Evolutionary conservation across 2,329 filamentous ascomycete species (phyloP).

Genomic region (Fusarium nematophilum): DNA sequence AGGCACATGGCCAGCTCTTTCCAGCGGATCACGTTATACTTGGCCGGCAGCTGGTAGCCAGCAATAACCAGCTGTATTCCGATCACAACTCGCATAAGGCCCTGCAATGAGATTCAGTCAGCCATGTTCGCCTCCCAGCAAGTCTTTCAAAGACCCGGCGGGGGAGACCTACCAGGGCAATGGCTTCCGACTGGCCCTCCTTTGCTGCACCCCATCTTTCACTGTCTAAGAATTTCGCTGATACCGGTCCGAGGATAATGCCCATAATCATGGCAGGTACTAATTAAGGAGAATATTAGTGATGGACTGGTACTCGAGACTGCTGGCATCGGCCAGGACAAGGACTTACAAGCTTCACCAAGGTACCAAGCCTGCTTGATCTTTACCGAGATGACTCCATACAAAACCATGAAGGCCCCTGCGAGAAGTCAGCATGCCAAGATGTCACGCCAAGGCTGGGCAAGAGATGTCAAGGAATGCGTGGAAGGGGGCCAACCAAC

Average conservation of each 20-base stretch:
- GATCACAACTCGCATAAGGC: constrained; percentile 68
- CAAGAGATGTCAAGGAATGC: constrained; percentile 1
- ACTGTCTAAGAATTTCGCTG: constrained; percentile 63
- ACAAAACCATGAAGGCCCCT: constrained; percentile 61
- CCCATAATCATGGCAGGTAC: constrained; percentile 67
- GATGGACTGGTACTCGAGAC: background rate
- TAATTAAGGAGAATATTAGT: constrained; percentile 39
- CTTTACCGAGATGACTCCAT: constrained; percentile 63
- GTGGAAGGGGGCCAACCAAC: constrained; percentile 43
- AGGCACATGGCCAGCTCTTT: constrained; percentile 66
- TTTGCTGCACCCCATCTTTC: constrained; percentile 41
- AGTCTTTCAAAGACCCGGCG: background rate
- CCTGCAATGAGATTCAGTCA: constrained; percentile 40
- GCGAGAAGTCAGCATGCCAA: constrained; percentile 21
- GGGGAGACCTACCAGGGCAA: constrained; percentile 51
- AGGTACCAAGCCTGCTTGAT: constrained; percentile 65
- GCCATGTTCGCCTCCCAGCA: background rate
- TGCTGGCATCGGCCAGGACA: too few species aligned
- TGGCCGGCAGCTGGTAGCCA: constrained; percentile 70
- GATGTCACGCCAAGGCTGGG: constrained; percentile 11
- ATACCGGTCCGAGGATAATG: constrained; percentile 64
- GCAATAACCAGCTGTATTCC: constrained; percentile 72
- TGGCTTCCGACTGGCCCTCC: constrained; percentile 49
- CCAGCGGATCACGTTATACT: constrained; percentile 61
- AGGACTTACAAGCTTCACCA: constrained; percentile 62